These are phyloP conservation scores for Colletotrichum eleusines DNA, from an alignment of 2,329 filamentous ascomycete genomes.

Conservation along the genomic window DNA sequence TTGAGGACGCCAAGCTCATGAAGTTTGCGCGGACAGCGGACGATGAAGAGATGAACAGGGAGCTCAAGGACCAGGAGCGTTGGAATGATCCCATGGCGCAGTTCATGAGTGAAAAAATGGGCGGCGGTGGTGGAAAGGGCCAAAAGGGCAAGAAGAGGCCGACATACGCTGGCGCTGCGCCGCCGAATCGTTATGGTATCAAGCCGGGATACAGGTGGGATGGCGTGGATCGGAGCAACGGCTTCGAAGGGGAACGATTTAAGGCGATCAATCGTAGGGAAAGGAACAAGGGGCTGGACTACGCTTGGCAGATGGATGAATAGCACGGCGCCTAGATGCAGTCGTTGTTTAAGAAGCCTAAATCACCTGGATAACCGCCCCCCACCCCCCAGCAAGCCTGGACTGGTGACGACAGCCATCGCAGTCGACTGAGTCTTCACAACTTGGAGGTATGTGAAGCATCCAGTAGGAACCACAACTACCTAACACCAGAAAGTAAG, in stretches of 20 bases:
- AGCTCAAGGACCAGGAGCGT: slow-evolving; percentile 79
- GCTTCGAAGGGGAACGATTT: slow-evolving; percentile 94
- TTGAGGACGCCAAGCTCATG: slow-evolving; percentile 88
- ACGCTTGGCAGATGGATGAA: slow-evolving; percentile 97
- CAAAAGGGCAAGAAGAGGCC: slow-evolving; percentile 62
- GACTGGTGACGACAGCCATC: too few species aligned
- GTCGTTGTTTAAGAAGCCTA: background rate
- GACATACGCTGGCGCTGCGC: slow-evolving; percentile 81
- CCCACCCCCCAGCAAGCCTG: background rate
- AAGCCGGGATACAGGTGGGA: slow-evolving; percentile 95
- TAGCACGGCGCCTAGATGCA: slow-evolving; percentile 53
- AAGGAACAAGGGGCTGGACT: slow-evolving; percentile 84
- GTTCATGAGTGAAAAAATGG: slow-evolving; percentile 72
- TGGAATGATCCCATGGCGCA: slow-evolving; percentile 96
- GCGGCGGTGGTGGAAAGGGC: slow-evolving; percentile 44
- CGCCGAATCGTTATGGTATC: slow-evolving; percentile 95
- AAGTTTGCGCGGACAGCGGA: slow-evolving; percentile 83
- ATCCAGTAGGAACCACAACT: background rate
- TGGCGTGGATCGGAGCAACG: slow-evolving; percentile 93
- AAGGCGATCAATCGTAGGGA: slow-evolving; percentile 83
- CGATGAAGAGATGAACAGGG: slow-evolving; percentile 86
- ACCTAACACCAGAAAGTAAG: background rate
- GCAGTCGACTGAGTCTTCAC: too few species aligned
- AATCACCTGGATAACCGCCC: too few species aligned
- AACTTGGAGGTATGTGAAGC: background rate